Evolutionary conservation across 306 rosid genomes (phyloP), one percentile per base, ranked within the genome.

Genomic region (Vigna reflexopilosa): DNA sequence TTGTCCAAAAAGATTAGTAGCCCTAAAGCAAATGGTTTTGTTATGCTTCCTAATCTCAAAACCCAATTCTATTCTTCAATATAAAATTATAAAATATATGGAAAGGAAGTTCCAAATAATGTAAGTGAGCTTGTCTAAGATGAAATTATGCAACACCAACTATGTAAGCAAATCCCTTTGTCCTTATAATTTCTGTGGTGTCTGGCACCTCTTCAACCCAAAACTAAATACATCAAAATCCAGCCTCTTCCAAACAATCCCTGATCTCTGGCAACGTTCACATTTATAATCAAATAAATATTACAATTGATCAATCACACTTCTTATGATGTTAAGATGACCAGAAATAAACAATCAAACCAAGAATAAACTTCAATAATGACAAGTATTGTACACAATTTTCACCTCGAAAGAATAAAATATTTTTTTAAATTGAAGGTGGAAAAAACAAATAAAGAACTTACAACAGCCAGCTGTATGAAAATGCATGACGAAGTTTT

Each of bases 381-480:
- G 61, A 51, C 51, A 28, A 59, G 20, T 51, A 59, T 7, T 64
- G n/a, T 61, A 58, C 59, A 69, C n/a, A 62, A 19, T 59, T 67
- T 68, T 70, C 40, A 73, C 44, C 54, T 36, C 34, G 49, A 17
- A 19, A 42, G 26, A 28, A 48, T 55, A 55, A 65, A 28, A 24
- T 61, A 7, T 22, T 16, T 54, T 47, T 3, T 42, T 22, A 61
- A 45, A 71, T 64, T 58, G 69, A 79, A 80, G 76, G 20, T 42
- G 62, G 17, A 36, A 82, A 67, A 22, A 22, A 57, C 64, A 1
- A 79, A 67, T 34, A 62, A 34, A 80, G 48, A 14, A 83, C 96
- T 92, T 87, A 90, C 98, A 94, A 87, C 79, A 95, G 89, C 98
- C 95, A 94, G 81, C 89, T 84, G 82, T 89, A 94, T 45, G 97